These are phyloP conservation scores for Annulohypoxylon truncatum DNA, from an alignment of 2,329 filamentous ascomycete genomes.

Conservation along the genomic window DNA sequence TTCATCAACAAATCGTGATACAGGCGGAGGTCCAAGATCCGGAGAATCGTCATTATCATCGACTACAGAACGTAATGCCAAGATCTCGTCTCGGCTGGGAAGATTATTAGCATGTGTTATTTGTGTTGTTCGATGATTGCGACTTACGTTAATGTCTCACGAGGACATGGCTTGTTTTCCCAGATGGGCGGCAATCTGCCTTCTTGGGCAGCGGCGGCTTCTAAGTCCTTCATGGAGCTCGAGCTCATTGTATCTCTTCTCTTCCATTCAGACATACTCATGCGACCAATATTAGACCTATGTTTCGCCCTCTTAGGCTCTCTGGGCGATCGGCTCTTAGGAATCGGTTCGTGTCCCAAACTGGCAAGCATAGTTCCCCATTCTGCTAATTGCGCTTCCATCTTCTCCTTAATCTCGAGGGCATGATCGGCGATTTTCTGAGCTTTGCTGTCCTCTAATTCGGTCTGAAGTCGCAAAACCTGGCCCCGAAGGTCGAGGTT, in stretches of 20 bases:
- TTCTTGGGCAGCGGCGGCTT: slow-evolving; percentile 62
- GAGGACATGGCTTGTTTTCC: slow-evolving; percentile 75
- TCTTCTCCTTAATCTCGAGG: slow-evolving; percentile 73
- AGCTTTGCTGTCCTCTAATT: slow-evolving; percentile 70
- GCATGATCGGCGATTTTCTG: slow-evolving; percentile 73
- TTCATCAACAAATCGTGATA: slow-evolving; percentile 68
- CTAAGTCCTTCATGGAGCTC: slow-evolving; percentile 56
- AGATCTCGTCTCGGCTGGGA: slow-evolving; percentile 69
- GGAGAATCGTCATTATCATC: slow-evolving; percentile 69
- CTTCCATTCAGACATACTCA: slow-evolving; percentile 65
- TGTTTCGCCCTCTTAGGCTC: slow-evolving; percentile 56
- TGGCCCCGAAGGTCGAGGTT: slow-evolving; percentile 79
- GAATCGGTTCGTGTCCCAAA: slow-evolving; percentile 69
- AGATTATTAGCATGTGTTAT: slow-evolving; percentile 41
- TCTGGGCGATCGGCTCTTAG: slow-evolving; percentile 60
- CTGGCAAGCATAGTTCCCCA: slow-evolving; percentile 74
- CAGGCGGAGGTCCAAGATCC: slow-evolving; percentile 73
- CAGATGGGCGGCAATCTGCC: slow-evolving; percentile 73
- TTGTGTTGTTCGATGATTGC: neutral
- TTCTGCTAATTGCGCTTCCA: slow-evolving; percentile 79
- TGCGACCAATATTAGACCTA: slow-evolving; percentile 56
- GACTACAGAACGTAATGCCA: slow-evolving; percentile 65
- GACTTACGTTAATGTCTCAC: slow-evolving; percentile 73
- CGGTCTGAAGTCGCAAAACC: slow-evolving; percentile 75
- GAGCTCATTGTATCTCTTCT: slow-evolving; percentile 63